Evolutionary conservation across 1,284 basidiomycete genomes (phyloP), one percentile per base, ranked within the genome.

Genomic region (Irpex rosettiformis): DNA sequence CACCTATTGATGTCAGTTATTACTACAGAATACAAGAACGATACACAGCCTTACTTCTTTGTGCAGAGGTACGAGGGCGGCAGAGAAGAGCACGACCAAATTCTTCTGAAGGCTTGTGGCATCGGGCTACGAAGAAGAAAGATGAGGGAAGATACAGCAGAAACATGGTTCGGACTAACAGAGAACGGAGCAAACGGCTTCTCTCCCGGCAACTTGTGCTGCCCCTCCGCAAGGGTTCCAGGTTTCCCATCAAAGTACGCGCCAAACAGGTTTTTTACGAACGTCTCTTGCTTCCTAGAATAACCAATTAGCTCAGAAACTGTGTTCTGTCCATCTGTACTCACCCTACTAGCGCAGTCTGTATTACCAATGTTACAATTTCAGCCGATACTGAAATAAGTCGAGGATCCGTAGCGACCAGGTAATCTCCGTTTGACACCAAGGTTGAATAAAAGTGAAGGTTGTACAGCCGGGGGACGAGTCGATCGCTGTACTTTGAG

Each of bases 401-500:
- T 37, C 89, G 80, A 5, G 78, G 72, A 68, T 95, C 86, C 3
- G 77, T 77, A 13, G 85, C 81, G 25, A 85, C 72, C 58, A 74
- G 64, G 13, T 69, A 61, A n/a, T 64, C 66, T 8, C 65, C 70
- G 16, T 76, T 69, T 25, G 63, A 60, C 33, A 56, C 65, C 28
- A 81, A 65, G 10, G 85, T 79, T 3, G 86, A 82, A 59, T 76
- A 79, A 21, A 94, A 75, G 63, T 91, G 88, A 13, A 95, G 70
- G 37, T 84, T 83, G 66, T 86, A 91, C 13, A 97, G 66, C 22
- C 82, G 76, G 4, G 89, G 86, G 0, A 93, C 79, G 1, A 97
- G 75, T 45, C 79, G 77, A 60, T 94, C 89, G 48, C 89, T 79
- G 68, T 93, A 93, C 71, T 91, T 92, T 1, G 82, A 74, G 3